Base-by-base conservation (phyloP, 2,329 filamentous ascomycete genomes). In the Hypoxylon sp. region DNA sequence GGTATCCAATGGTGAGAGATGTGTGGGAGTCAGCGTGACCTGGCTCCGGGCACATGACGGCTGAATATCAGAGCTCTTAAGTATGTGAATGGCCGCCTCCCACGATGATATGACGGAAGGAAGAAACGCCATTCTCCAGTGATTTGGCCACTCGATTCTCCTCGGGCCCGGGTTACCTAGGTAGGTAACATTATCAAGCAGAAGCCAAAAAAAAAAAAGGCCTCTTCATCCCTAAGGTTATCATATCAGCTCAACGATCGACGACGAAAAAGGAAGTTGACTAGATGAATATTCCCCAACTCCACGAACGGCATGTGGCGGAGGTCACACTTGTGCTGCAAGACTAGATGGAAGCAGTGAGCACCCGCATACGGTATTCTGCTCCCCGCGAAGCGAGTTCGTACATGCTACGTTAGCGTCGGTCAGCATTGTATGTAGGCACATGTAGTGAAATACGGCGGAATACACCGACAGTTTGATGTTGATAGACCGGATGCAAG, bases 1-100 rank as follows among this genome's bases (percentile, higher is more conserved):
- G 55, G 57, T 60, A 61, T 57, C 62, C 62, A 65, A 65, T 65
- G 35, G 38, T 50, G 32, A 49, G 27, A 5, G 51, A 47, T 46
- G 55, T 38, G 48, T 32, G 20, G 16, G 26, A 26, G 52, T 56
- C 35, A 55, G 29, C 45, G 54, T 59, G 49, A 61, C 55, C 59
- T 55, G 31, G 23, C 37, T 49, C 41, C 57, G 41, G 19, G 46
- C 59, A 60, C 51, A 55, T 61, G 60, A 64, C 50, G 47, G 45
- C 44, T 30, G 46, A 55, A 56, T 55, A 43, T 49, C 42, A 49
- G 38, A 56, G 46, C 7, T 20, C 46, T 36, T 41, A 53, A 15
- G 45, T 55, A 40, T 27, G 46, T 58, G 42, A 43, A 40, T 60
- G 42, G 49, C 41, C 43, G 42, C 52, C 21, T 56, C 42, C 56